Conservation (phyloP, 2,329 filamentous ascomycete genomes). For the Colletotrichum brevisporum region DNA sequence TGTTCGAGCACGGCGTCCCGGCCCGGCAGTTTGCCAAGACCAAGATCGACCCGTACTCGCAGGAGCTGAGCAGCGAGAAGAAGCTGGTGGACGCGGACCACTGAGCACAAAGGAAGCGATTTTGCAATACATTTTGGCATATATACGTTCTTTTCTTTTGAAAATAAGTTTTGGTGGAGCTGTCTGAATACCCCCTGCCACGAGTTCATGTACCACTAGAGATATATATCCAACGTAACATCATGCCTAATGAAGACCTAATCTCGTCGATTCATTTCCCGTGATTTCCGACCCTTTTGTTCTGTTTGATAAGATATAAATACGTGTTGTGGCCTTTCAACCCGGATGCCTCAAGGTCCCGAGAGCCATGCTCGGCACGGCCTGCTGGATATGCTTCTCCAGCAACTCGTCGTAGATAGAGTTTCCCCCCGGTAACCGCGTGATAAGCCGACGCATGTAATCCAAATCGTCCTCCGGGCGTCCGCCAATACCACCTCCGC, state of each 20-base stretch:
- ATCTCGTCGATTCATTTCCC: background rate
- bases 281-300: background rate
- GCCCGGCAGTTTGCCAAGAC: conserved; percentile 58
- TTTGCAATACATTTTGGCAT: background rate
- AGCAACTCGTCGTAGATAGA: conserved; percentile 56
- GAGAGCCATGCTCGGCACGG: conserved; percentile 46
- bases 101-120: background rate
- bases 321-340: background rate
- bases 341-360: conserved; percentile 10
- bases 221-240: conserved; percentile 27
- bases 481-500: conserved; percentile 41
- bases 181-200: conserved; percentile 8
- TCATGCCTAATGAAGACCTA: conserved; percentile 20
- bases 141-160: background rate
- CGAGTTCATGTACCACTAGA: conserved; percentile 23
- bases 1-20: conserved; percentile 56
- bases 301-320: background rate
- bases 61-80: conserved; percentile 34
- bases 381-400: conserved; percentile 56
- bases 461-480: conserved; percentile 54
- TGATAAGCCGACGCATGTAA: conserved; percentile 55
- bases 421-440: conserved; percentile 54
- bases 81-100: conserved; percentile 28
- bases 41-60: conserved; percentile 54
- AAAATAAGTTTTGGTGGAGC: background rate